phyloP scores from a whole-genome alignment of 371 early-diverging fungal genomes.

The Sporodiniella umbellata region DNA sequence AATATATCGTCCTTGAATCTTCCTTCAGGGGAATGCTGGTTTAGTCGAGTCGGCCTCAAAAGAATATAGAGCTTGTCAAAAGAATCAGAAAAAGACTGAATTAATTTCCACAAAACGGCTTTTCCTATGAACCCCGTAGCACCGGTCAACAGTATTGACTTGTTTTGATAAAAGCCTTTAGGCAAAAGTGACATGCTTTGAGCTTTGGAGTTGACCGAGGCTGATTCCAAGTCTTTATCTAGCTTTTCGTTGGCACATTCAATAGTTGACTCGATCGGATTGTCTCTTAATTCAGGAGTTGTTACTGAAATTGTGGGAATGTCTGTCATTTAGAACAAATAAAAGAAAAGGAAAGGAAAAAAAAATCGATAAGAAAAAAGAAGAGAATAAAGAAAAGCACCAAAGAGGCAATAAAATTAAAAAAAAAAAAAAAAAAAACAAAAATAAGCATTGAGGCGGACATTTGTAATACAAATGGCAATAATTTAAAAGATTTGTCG shows the following conservation, averaged over 20 bases:
- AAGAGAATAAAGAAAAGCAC: not conserved
- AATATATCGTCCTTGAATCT: slow-evolving; percentile 43
- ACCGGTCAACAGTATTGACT: slow-evolving; percentile 55
- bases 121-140: slow-evolving; percentile 67
- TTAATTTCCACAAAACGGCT: slow-evolving; percentile 53
- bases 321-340: slow-evolving; percentile 3
- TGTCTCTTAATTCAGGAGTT: slow-evolving; percentile 38
- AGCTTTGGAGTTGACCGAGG: not conserved
- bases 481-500: not conserved
- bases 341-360: not conserved
- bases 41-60: slow-evolving; percentile 26
- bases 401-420: not conserved
- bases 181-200: slow-evolving; percentile 13
- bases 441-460: not conserved
- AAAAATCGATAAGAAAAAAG: not conserved
- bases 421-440: not conserved
- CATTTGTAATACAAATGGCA: not conserved
- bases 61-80: slow-evolving; percentile 37
- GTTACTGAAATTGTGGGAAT: slow-evolving; percentile 50
- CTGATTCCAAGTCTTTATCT: slow-evolving; percentile 37
- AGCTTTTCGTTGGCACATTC: slow-evolving; percentile 28
- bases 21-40: slow-evolving; percentile 15
- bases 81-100: slow-evolving; percentile 25
- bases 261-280: slow-evolving; percentile 23
- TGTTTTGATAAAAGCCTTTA: slow-evolving; percentile 29